Evolutionary conservation across 176 grass and related monocot species (phyloP).

Genomic region (Phoenix roebelenii): DNA sequence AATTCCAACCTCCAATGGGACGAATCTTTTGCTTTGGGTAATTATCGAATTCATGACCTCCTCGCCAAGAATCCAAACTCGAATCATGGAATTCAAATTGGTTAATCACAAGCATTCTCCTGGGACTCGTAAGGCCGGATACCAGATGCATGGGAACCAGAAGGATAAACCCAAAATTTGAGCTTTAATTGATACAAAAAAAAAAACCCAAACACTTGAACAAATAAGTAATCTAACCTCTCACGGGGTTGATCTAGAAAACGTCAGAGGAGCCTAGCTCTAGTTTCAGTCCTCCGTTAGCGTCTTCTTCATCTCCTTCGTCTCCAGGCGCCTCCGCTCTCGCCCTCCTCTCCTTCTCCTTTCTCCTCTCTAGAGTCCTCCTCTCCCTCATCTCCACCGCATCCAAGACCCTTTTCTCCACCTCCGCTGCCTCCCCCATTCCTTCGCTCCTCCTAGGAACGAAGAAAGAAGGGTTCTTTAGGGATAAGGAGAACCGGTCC

Average conservation of each 20-base stretch:
- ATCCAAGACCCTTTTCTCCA: constrained; percentile 48
- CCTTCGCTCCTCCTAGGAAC: constrained; percentile 16
- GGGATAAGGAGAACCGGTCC: constrained; percentile 51
- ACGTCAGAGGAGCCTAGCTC: constrained; percentile 37
- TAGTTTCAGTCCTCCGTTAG: constrained; percentile 14
- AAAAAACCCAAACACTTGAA: too few species aligned
- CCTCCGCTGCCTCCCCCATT: constrained; percentile 7
- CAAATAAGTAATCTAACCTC: constrained; percentile 30
- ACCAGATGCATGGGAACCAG: too few species aligned
- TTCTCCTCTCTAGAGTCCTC: constrained; percentile 47
- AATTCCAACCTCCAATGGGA: constrained; percentile 62
- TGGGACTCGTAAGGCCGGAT: too few species aligned
- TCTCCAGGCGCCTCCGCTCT: constrained; percentile 3
- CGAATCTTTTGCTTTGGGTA: constrained; percentile 47
- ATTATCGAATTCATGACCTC: constrained; percentile 71
- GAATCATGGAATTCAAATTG: background rate
- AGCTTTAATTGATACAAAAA: too few species aligned
- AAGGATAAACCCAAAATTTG: too few species aligned
- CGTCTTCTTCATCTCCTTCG: constrained; percentile 5
- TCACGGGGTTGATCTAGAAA: constrained; percentile 36
- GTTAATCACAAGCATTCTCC: too few species aligned
- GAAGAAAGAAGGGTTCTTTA: constrained; percentile 52
- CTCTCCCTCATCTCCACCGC: constrained; percentile 57
- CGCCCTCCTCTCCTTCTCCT: constrained; percentile 22
- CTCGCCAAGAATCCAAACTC: constrained; percentile 68